Evolutionary conservation across 768 basidiomycete genomes (phyloP).

Genomic region (Xerocomellus intermedius): DNA sequence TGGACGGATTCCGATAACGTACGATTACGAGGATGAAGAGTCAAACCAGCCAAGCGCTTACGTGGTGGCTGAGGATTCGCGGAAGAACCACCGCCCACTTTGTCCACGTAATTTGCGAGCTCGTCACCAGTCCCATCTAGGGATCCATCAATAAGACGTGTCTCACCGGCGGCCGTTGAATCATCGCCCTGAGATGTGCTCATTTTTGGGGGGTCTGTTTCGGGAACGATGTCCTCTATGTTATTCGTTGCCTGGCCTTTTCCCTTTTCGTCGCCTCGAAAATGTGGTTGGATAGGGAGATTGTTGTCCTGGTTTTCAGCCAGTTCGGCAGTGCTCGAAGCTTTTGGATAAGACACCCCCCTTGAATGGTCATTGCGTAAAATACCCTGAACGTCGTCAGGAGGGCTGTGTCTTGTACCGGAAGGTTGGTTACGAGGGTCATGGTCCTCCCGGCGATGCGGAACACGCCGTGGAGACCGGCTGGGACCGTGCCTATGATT

Average conservation of each 20-base stretch:
- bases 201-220: background rate
- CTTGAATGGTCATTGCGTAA: background rate
- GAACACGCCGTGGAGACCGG: conserved; percentile 1
- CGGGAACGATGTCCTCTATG: background rate
- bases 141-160: background rate
- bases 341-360: background rate
- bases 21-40: conserved; percentile 34
- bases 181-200: background rate
- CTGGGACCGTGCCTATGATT: conserved; percentile 1
- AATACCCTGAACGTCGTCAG: background rate
- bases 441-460: background rate
- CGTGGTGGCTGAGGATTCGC: conserved; percentile 18
- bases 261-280: conserved; percentile 6
- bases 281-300: background rate
- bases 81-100: conserved; percentile 11
- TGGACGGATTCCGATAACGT: conserved; percentile 49
- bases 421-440: background rate
- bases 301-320: background rate
- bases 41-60: conserved; percentile 13
- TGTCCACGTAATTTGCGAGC: conserved; percentile 8
- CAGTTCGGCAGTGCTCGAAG: background rate
- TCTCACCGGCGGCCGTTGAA: background rate
- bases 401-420: background rate
- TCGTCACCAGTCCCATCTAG: background rate
- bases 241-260: conserved; percentile 1